phyloP scores from a whole-genome alignment of 148 eudicot genomes.

The Talinum fruticosum region DNA sequence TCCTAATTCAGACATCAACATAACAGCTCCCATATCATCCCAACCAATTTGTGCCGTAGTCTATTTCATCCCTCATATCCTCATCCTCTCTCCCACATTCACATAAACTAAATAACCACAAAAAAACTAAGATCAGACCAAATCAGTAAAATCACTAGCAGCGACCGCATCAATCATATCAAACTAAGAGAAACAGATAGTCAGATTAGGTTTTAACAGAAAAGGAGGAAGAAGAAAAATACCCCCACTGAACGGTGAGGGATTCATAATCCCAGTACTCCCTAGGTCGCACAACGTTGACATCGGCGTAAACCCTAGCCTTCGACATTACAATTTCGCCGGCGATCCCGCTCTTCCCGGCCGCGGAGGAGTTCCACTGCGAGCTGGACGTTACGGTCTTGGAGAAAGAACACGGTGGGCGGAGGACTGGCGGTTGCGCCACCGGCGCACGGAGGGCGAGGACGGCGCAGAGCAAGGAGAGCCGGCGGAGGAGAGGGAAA shows the following conservation, averaged over 20 bases:
- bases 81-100: neutral
- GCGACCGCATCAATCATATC: neutral
- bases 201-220: slow-evolving; percentile 1
- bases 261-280: slow-evolving; percentile 84
- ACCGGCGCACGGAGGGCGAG: slow-evolving; percentile 36
- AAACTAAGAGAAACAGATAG: neutral
- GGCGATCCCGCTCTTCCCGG: slow-evolving; percentile 22
- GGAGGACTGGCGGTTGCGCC: slow-evolving; percentile 28
- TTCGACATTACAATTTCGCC: slow-evolving; percentile 49
- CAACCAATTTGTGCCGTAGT: neutral
- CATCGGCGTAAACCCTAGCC: slow-evolving; percentile 71
- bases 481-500: slow-evolving; percentile 23
- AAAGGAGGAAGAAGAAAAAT: neutral
- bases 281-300: slow-evolving; percentile 63
- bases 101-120: neutral
- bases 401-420: neutral
- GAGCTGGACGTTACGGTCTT: slow-evolving; percentile 7
- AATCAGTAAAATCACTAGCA: neutral
- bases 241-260: slow-evolving; percentile 83
- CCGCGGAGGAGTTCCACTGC: neutral
- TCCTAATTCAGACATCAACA: neutral
- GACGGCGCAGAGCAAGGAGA: slow-evolving; percentile 20
- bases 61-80: neutral
- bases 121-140: neutral
- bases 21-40: too few species aligned